Base-by-base conservation (phyloP, 345 rosid species). In the Bruguiera gymnorhiza region DNA sequence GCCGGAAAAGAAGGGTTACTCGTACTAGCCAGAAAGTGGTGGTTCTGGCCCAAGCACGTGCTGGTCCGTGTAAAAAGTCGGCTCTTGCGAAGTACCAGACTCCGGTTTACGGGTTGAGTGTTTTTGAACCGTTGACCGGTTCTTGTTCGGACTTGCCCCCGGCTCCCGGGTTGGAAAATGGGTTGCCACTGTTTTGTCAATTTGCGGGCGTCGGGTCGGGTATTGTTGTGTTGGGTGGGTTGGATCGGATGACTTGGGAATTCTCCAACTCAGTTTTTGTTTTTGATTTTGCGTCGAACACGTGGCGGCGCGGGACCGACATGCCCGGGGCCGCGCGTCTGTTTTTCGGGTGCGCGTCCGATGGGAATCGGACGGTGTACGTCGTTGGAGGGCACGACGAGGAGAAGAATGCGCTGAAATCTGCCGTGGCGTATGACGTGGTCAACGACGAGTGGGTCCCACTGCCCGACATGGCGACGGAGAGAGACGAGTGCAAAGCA, bases 321-420 rank as follows among this genome's bases (percentile, higher is more conserved):
- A 86, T 94, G 86, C 96, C 97, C 6, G 97, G 93, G 59, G 81
- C 62, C 11, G 68, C 72, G 20, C 78, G 98, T 39, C 77, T 83
- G 7, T 80, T 89, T 66, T 91, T 89, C 58, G 93, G 92, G 0
- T 86, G 91, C 63, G 84, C 79, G 24, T 86, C 98, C 0, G 97
- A 91, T 63, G 69, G 53, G 5, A 73, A 80, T 53, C 86, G 86
- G 84, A 74, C 21, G 83, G 95, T 91, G 66, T 75, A 78, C 27
- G 86, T 94, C 6, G 87, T 89, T 0, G 97, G 98, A 0, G 97
- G 98, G 7, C 96, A 91, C 16, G 96, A 87, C 6, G 81, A 60
- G 0, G 91, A 87, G 26, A 89, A 89, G 62, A 83, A 79, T 23
- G 95, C 98, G 2, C 65, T 94, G 76, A 85, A 59, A 63, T 87